Base-by-base conservation (phyloP, 164 flowering plant genomes). In the Piper betle region DNA sequence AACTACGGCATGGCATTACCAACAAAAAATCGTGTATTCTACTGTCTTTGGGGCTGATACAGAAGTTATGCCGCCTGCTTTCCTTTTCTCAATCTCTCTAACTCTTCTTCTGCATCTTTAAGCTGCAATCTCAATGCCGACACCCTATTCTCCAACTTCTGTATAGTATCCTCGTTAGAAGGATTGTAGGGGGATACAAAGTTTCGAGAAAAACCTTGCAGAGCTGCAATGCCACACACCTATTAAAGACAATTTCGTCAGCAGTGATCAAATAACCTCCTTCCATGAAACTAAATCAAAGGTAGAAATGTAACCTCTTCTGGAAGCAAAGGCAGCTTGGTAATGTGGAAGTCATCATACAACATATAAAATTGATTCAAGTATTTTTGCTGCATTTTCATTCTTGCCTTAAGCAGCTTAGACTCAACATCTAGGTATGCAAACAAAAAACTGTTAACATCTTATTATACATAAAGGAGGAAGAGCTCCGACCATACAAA, bases 361-460 rank as follows among this genome's bases (percentile, higher is more conserved):
- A 94, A 67, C 92, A 86, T 81, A 70, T 90, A 88, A 72, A 90
- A 90, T 71, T 90, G 99, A 75, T 94, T 88, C 17, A 94, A 78
- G 72, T 94, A 94, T 69, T 88, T 93, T 52, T 86, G 81, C 71
- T 93, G 99, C 97, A 93, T 93, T 70, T 77, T 69, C 97, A 86
- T 88, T 73, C 99, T 83, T 66, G 99, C 99, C 72, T 77, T 84
- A 41, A 90, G 85, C 72, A 93, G 74, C 77, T 85, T 90, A 64
- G 96, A 93, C 66, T 93, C 91, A 59, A 81, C 80, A 64, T 39
- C 97, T 93, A 8, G 52, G 60, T 54, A 2, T 16, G 9, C 2
- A 20, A 54, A 20, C 17, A 10, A 18, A 4, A 18, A 54, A 4
- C 25, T 16, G 5, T 17, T 16, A 19, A 54, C 10, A 6, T 46